Percentiles rank a stretch among this genome's conserved stretches.
Conservation (phyloP, 495 filamentous ascomycete species). For the Poronia punctata region DNA sequence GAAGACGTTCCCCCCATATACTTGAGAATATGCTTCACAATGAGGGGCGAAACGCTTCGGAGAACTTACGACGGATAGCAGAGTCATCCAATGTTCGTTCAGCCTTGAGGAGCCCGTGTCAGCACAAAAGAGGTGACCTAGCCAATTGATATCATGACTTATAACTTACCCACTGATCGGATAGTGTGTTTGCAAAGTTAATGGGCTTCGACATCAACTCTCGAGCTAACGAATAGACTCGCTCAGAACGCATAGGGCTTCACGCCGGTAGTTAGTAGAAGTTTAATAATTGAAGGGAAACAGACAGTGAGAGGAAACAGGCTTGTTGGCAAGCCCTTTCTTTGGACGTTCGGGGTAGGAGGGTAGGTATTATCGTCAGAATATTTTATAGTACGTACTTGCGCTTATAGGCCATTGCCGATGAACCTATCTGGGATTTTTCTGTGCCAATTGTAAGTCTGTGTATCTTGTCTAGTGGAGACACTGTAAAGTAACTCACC, state of each 20-base stretch:
- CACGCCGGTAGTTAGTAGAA: too few species aligned
- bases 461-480: neutral
- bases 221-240: constrained; percentile 71
- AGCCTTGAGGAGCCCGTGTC: constrained; percentile 2
- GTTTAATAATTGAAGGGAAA: neutral
- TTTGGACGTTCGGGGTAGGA: neutral
- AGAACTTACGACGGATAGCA: constrained; percentile 49
- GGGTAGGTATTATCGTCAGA: neutral
- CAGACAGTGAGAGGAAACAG: too few species aligned
- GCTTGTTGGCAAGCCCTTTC: too few species aligned
- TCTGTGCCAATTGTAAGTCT: constrained; percentile 7
- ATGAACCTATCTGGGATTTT: constrained; percentile 11
- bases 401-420: constrained; percentile 75
- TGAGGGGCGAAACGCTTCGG: neutral
- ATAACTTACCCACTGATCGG: constrained; percentile 79
- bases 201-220: constrained; percentile 59
- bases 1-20: neutral
- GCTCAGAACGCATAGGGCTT: constrained; percentile 71
- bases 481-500: constrained; percentile 21
- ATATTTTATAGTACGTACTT: constrained; percentile 36
- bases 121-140: too few species aligned
- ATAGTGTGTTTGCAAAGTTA: constrained; percentile 68
- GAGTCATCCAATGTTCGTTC: constrained; percentile 47
- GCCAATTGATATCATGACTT: too few species aligned
- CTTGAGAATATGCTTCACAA: neutral